A percentile compares a stretch with the other conserved stretches of the same genome.
Conservation (phyloP, 441 rosid species). For the Croton laevigatus region DNA sequence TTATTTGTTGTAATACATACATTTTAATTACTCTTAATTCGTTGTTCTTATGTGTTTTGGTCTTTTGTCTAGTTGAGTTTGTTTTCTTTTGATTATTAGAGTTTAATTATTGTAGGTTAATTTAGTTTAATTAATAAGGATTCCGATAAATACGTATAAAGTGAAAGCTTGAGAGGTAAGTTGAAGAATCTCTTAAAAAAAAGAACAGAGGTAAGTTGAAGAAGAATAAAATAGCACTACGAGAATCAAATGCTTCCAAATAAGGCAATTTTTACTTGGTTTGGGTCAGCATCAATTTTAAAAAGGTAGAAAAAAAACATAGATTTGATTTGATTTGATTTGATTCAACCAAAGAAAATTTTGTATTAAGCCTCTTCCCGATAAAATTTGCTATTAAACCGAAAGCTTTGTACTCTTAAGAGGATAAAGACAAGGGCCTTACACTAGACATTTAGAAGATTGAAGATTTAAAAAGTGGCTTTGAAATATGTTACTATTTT, state of each 20-base stretch:
- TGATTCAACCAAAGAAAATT: conserved; percentile 5
- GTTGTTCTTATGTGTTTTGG: no score
- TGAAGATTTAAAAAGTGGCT: neutral
- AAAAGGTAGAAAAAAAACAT: neutral
- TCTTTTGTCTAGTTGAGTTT: no score
- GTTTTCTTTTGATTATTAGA: no score
- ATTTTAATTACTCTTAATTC: no score
- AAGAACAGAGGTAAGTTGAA: neutral
- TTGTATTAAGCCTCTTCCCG: conserved; percentile 21
- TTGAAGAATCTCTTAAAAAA: no score
- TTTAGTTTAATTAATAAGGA: no score
- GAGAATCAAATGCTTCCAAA: neutral
- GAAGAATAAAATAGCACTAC: neutral
- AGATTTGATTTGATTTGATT: neutral
- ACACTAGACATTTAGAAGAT: neutral
- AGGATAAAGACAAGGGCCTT: neutral
- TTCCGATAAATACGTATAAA: neutral
- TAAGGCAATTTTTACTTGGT: neutral
- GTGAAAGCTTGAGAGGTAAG: neutral
- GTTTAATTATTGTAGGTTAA: no score
- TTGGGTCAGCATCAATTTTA: neutral
- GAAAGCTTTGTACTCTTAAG: conserved; percentile 21
- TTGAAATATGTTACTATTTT: neutral
- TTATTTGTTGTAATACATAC: no score
- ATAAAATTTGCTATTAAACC: conserved; percentile 21